Evolutionary conservation across 257 asterid genomes (phyloP).

Genomic region (Salvia miltiorrhiza): DNA sequence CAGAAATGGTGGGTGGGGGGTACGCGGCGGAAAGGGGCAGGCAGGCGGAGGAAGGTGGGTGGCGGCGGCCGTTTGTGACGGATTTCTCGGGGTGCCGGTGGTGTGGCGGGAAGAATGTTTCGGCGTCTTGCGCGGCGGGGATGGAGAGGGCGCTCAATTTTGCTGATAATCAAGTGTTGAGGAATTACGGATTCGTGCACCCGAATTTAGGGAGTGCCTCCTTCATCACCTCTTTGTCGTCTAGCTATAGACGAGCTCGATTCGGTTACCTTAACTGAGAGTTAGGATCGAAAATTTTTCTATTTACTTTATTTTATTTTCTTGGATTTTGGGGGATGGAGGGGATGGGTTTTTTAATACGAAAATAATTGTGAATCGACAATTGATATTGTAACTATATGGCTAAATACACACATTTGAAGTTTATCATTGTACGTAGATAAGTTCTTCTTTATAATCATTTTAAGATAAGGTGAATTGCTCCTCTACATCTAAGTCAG

Average conservation of each 20-base stretch:
- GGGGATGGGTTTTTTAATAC: too few species aligned
- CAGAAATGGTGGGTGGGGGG: constrained; percentile 51
- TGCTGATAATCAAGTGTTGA: constrained; percentile 71
- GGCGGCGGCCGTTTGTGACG: constrained; percentile 22
- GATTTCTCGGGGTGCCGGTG: constrained; percentile 86
- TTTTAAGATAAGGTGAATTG: too few species aligned
- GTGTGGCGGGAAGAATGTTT: constrained; percentile 61
- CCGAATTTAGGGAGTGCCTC: constrained; percentile 30
- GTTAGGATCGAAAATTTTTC: neutral
- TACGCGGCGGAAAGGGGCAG: constrained; percentile 37
- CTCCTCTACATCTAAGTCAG: too few species aligned
- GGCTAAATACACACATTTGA: too few species aligned
- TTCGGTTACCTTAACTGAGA: too few species aligned
- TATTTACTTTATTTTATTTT: too few species aligned
- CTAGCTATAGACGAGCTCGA: too few species aligned
- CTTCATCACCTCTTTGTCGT: neutral
- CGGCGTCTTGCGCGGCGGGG: constrained; percentile 50
- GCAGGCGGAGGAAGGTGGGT: constrained; percentile 22
- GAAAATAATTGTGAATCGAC: too few species aligned
- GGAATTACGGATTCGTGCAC: constrained; percentile 53
- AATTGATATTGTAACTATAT: too few species aligned
- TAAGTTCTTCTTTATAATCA: too few species aligned
- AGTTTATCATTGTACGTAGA: too few species aligned
- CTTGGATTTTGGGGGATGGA: too few species aligned
- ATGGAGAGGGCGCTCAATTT: constrained; percentile 66